Conservation (phyloP, 2,329 filamentous ascomycete species). For the Grosmannia clavigera region DNA sequence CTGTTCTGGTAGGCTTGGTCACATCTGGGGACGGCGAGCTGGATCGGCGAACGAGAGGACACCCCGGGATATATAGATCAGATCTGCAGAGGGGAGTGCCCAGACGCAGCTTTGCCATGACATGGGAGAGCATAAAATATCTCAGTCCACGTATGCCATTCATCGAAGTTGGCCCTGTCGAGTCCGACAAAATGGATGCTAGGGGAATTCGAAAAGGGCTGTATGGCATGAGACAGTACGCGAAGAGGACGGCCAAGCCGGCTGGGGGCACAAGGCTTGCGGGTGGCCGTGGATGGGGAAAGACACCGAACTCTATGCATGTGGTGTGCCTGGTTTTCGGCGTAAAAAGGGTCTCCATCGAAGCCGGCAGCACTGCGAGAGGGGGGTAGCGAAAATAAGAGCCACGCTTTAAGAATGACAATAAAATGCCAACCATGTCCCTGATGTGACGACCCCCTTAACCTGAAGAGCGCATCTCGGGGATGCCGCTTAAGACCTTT, state of each 20-base stretch:
- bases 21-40: neutral
- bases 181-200: neutral
- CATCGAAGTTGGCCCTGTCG: neutral
- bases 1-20: neutral
- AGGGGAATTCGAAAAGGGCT: neutral
- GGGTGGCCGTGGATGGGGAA: neutral
- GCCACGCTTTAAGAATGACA: neutral
- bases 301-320: neutral
- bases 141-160: neutral
- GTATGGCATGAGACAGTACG: neutral
- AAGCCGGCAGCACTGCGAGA: neutral
- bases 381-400: neutral
- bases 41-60: neutral
- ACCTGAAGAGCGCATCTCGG: neutral
- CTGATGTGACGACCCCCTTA: neutral
- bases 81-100: neutral
- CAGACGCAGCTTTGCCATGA: neutral
- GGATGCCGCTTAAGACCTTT: neutral
- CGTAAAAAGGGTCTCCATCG: neutral
- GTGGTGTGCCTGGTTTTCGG: neutral
- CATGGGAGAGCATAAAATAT: neutral
- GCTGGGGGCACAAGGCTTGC: neutral
- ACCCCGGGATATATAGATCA: neutral
- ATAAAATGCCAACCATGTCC: neutral
- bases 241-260: neutral